Base-by-base conservation (phyloP, 148 eudicot genomes). In the Dysphania ambrosioides region DNA sequence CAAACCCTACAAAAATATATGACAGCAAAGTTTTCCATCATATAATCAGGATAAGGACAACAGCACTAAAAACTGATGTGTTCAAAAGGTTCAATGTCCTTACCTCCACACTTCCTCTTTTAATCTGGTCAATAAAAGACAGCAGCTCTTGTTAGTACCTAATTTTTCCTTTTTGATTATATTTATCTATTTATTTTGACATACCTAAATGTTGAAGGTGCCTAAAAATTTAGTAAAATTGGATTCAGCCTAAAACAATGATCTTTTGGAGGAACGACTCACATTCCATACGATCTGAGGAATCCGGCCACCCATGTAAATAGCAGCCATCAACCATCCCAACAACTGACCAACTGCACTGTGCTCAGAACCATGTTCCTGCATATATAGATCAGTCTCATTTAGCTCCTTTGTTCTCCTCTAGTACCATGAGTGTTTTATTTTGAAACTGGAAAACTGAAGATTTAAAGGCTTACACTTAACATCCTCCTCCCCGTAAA, bases 241-340 rank as follows among this genome's bases (percentile, higher is more conserved):
- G n/a, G n/a, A n/a, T n/a, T n/a, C n/a, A n/a, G n/a, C n/a, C n/a
- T n/a, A n/a, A n/a, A n/a, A n/a, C n/a, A n/a, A n/a, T n/a, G n/a
- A n/a, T n/a, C n/a, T n/a, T 31, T 5, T 13, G 12, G 35, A 62
- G 35, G 24, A 29, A 66, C 24, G 16, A 75, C 91, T 85, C 80
- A 95, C 99, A 80, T 95, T 95, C 80, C 92, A 77, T 73, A 83
- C 79, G 63, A 95, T 95, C 76, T 95, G 99, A 70, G 99, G 99
- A 66, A 95, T 82, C 68, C 99, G 87, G 64, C 99, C 97, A n/a
- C 97, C 93, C 97, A 92, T 92, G 77, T 95, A 95, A 29, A 95
- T 85, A 30, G 94, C 97, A 72, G 99, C 96, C 99, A 95, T 95
- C 79, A 88, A 70, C 99, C 99, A 95, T 51, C 99, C 99, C 72